These are phyloP conservation scores for Nepenthes gracilis DNA, from an alignment of 148 eudicot genomes.

Conservation along the genomic window DNA sequence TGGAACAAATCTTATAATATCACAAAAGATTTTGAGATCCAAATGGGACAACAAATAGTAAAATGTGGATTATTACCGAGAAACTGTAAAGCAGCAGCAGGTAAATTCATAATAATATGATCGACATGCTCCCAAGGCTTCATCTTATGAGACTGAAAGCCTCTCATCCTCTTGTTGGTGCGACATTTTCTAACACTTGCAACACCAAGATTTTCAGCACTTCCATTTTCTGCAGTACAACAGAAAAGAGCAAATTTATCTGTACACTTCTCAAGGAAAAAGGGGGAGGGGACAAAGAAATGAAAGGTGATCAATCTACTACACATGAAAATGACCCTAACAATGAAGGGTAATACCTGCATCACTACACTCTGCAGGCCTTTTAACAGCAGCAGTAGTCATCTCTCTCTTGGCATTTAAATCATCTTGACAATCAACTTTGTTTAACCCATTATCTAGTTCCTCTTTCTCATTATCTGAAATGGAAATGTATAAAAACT, in stretches of 20 bases:
- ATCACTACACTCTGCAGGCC: constrained; percentile 35
- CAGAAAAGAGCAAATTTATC: background rate
- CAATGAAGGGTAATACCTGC: constrained; percentile 26
- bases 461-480: constrained; percentile 19
- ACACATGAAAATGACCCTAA: too few species aligned
- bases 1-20: too few species aligned
- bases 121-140: constrained; percentile 90
- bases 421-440: constrained; percentile 12
- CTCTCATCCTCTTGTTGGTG: constrained; percentile 36
- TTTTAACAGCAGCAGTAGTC: constrained; percentile 29
- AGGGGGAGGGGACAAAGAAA: background rate
- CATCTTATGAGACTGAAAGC: constrained; percentile 24
- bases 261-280: background rate
- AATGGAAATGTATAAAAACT: constrained; percentile 3
- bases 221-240: constrained; percentile 22
- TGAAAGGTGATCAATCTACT: background rate
- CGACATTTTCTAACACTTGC: constrained; percentile 29
- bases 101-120: constrained; percentile 83
- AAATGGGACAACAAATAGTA: background rate
- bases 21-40: background rate
- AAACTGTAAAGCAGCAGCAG: constrained; percentile 84
- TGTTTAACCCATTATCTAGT: constrained; percentile 5
- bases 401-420: constrained; percentile 14
- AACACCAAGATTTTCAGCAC: constrained; percentile 12
- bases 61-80: constrained; percentile 40